Evolutionary conservation across 257 asterid genomes (phyloP), one percentile per base, ranked within the genome.

Genomic region (Forsythia suspensa): DNA sequence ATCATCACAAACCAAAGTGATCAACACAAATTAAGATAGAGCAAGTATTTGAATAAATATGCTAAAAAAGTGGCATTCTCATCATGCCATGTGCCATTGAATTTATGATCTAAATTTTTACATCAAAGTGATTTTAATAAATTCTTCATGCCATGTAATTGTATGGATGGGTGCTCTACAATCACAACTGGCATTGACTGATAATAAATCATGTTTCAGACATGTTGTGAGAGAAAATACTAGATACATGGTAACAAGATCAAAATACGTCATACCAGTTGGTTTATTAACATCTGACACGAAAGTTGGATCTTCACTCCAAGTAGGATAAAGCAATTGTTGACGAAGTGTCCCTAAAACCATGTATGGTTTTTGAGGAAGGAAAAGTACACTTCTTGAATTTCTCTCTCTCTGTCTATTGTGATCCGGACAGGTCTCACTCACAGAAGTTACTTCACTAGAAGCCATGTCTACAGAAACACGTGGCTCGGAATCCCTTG

Each of bases 291-390:
- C 76, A 65, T 88, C 92, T 72, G 89, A 46, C 76, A 21, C 57
- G 77, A 88, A 79, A 81, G 80, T 57, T 21, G 82, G 71, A 76
- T 84, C 87, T 61, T 85, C 94, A 70, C 82, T 84, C 97, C 97
- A 94, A 55, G 91, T 90, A 81, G 98, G 98, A 92, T 94, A 94
- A 73, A 94, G 87, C 90, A 92, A 85, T 74, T 94, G 97, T 57
- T 92, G 96, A 72, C 95, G 93, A 83, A 94, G 98, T 66, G 97
- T 87, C 80, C 97, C 98, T 81, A 94, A 82, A 77, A 93, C 94
- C 98, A 92, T 89, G 76, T 94, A 94, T 69, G 98, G 98, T 80
- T 88, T 94, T 80, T 92, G 98, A 83, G 98, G 98, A 82, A 94
- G 97, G 88, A 94, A 94, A 84, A 94, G 87, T 59, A 92, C 92